phyloP scores from a whole-genome alignment of 108 stramenopile genomes.

The Nitzschia sp. region DNA sequence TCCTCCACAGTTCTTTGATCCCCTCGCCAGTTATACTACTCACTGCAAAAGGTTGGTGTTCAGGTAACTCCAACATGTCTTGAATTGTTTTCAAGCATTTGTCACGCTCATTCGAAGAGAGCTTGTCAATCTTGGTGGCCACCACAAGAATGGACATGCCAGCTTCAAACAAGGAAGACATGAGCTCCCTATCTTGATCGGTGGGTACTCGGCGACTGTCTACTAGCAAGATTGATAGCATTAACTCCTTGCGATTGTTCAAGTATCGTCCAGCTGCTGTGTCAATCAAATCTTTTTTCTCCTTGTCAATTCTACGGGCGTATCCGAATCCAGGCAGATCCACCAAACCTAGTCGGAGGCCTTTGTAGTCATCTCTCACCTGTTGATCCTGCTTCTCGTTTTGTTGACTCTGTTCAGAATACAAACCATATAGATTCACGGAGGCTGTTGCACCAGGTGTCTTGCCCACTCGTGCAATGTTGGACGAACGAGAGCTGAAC shows the following conservation, averaged over 20 bases:
- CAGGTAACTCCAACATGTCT: slow-evolving; percentile 68
- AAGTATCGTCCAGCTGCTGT: slow-evolving; percentile 83
- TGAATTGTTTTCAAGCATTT: slow-evolving; percentile 50
- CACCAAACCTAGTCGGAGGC: slow-evolving; percentile 68
- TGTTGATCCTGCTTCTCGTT: background rate
- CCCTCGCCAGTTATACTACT: slow-evolving; percentile 76
- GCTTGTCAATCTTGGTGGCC: slow-evolving; percentile 90
- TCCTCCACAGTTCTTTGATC: slow-evolving; percentile 71
- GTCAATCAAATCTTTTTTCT: slow-evolving; percentile 75
- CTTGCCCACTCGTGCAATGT: slow-evolving; percentile 72
- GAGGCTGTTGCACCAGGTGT: slow-evolving; percentile 84
- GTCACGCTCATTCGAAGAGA: slow-evolving; percentile 49
- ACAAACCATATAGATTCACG: slow-evolving; percentile 76
- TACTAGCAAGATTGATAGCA: slow-evolving; percentile 82
- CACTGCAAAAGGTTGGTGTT: slow-evolving; percentile 74
- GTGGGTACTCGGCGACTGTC: slow-evolving; percentile 81
- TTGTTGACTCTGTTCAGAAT: background rate
- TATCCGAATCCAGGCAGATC: slow-evolving; percentile 96
- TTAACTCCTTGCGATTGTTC: slow-evolving; percentile 76
- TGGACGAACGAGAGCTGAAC: slow-evolving; percentile 23
- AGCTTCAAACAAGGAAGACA: slow-evolving; percentile 85
- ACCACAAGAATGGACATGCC: slow-evolving; percentile 83
- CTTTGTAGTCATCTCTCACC: slow-evolving; percentile 19
- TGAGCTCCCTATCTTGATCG: slow-evolving; percentile 77
- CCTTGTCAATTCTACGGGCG: slow-evolving; percentile 82